phyloP scores from a whole-genome alignment of 2,329 filamentous ascomycete genomes.

The Fusarium floridanum region DNA sequence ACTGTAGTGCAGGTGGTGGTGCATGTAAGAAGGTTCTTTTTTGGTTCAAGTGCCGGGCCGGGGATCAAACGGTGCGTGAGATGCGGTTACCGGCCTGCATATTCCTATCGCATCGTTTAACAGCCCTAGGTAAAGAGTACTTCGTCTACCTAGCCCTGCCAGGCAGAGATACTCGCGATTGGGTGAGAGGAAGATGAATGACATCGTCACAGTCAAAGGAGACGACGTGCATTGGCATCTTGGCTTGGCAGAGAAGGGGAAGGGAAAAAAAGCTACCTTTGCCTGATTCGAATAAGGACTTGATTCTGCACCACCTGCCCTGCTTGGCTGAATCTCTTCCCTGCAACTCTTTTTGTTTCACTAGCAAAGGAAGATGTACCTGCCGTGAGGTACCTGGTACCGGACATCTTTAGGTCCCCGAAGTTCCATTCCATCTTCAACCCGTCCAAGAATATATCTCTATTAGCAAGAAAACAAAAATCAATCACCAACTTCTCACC shows the following conservation, averaged over 20 bases:
- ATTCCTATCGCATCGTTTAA: background rate
- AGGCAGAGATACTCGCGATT: constrained; percentile 16
- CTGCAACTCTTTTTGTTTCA: constrained; percentile 38
- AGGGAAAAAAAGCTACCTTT: constrained; percentile 5
- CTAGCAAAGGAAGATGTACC: constrained; percentile 19
- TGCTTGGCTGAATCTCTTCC: constrained; percentile 17
- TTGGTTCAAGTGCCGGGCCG: constrained; percentile 1
- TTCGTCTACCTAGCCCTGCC: background rate
- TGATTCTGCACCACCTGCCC: constrained; percentile 14
- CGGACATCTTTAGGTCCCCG: constrained; percentile 11
- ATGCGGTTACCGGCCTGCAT: background rate
- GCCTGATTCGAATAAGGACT: constrained; percentile 31
- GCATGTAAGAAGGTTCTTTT: background rate
- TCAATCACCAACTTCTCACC: constrained; percentile 3
- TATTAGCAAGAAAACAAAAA: background rate
- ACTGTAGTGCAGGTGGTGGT: background rate
- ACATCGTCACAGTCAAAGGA: background rate
- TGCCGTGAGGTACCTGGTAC: constrained; percentile 4
- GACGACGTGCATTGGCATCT: background rate
- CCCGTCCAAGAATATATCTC: constrained; percentile 5
- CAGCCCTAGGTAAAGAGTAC: background rate
- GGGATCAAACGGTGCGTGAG: constrained; percentile 3
- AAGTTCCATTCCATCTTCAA: background rate
- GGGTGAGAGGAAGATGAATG: constrained; percentile 1
- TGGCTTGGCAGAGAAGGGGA: too few species aligned